Evolutionary conservation across 768 basidiomycete species (phyloP), one percentile per base, ranked within the genome.

Genomic region (Porphyrellus cyaneotinctus): DNA sequence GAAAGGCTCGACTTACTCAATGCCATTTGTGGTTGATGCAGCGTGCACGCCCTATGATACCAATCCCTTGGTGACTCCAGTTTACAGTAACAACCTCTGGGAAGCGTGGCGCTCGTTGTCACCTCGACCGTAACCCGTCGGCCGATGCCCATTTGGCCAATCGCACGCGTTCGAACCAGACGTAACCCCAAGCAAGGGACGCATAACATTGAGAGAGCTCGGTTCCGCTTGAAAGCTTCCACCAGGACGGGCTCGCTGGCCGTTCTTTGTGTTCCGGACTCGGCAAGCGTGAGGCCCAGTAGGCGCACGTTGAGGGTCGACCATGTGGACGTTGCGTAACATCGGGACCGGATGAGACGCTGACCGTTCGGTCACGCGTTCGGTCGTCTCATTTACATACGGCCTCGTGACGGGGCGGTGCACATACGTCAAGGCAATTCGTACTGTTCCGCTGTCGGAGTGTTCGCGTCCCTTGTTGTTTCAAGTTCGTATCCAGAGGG

Each of bases 381-480:
- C 3, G 1, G 2, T 15, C 37, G 37, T 38, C 9, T 47, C 54
- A 36, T 35, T 36, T 20, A 39, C 51, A 18, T 24, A 20, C 49
- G 24, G 30, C 32, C 32, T 47, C 52, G 24, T 12, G 36, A 49
- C 31, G 42, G 41, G 47, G 47, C 46, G 6, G 32, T 54, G 44
- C 49, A 45, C 45, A 38, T 17, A 22, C 13, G n/a, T 43, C 32
- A 15, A 20, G 6, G 11, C 41, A 41, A n/a, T n/a, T 42, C 53
- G 38, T 32, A 13, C 39, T 47, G 61, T 46, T 42, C 39, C 39
- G 56, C 41, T 55, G 59, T 56, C 44, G 39, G 39, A 32, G 39
- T 49, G 61, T 13, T 46, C 37, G 26, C 23, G 37, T 57, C 31
- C 22, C 30, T 33, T 26, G 23, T 53, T 52, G 44, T 23, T 33